phyloP scores from a whole-genome alignment of 2,329 filamentous ascomycete genomes.

The Diaporthe citrichinensis region DNA sequence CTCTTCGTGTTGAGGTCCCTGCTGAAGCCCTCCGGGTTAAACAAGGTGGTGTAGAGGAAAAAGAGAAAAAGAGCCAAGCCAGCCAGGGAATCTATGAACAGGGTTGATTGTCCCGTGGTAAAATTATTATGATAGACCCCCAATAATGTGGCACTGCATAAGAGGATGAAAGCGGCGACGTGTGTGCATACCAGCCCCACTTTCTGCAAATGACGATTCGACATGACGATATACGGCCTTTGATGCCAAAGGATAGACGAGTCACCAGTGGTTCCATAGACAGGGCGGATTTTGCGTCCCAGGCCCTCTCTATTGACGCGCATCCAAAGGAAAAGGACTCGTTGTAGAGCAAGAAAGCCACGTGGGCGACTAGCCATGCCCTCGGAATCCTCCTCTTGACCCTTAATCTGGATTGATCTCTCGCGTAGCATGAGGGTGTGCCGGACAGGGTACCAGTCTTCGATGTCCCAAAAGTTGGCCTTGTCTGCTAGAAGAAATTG shows the following conservation, averaged over 20 bases:
- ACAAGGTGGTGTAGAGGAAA: no score
- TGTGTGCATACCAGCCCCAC: background rate
- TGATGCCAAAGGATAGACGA: background rate
- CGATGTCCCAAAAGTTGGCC: background rate
- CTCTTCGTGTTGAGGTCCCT: background rate
- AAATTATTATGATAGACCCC: no score
- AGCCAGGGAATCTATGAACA: no score
- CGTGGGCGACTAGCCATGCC: background rate
- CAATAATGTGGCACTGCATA: background rate
- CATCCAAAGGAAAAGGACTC: background rate
- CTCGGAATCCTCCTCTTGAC: background rate
- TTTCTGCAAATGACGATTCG: background rate
- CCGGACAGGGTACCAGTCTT: no score
- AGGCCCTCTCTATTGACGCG: background rate
- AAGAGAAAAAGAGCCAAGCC: no score
- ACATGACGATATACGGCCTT: background rate
- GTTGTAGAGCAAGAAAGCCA: slow-evolving; percentile 2
- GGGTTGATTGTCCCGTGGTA: no score
- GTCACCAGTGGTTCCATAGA: background rate
- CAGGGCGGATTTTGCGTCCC: background rate
- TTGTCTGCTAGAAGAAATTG: background rate
- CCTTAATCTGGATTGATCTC: background rate
- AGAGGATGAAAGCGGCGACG: background rate
- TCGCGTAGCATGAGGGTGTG: background rate
- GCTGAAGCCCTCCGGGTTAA: background rate